These are phyloP conservation scores for Leucocoprinus birnbaumii DNA, from an alignment of 768 basidiomycete species.

Conservation along the genomic window DNA sequence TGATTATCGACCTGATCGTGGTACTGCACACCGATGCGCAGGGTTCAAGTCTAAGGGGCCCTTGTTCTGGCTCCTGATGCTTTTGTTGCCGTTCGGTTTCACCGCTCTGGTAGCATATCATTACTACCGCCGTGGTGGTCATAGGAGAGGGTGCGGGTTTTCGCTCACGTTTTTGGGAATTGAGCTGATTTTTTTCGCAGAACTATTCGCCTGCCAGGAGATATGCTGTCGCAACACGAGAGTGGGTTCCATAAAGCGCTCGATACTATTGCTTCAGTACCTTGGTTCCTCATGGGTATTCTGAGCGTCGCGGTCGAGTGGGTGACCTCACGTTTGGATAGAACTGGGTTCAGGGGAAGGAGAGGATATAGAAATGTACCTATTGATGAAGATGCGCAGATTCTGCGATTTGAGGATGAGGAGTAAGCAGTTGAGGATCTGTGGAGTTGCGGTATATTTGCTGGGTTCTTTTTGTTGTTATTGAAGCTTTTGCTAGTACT, in stretches of 20 bases:
- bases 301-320: constrained; percentile 72
- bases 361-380: constrained; percentile 76
- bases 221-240: neutral
- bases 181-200: constrained; percentile 29
- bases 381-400: constrained; percentile 87
- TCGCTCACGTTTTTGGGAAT: constrained; percentile 14
- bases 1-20: constrained; percentile 77
- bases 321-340: constrained; percentile 46
- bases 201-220: constrained; percentile 76
- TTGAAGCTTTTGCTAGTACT: neutral
- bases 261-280: constrained; percentile 81
- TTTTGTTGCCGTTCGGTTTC: constrained; percentile 74
- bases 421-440: constrained; percentile 8
- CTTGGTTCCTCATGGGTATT: constrained; percentile 85
- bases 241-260: constrained; percentile 25
- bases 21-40: constrained; percentile 73
- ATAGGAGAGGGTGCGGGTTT: constrained; percentile 66
- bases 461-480: neutral
- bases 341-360: constrained; percentile 40
- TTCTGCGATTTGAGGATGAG: constrained; percentile 83
- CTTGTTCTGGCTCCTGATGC: constrained; percentile 82
- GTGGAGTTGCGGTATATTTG: neutral
- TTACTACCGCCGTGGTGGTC: constrained; percentile 75
- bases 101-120: constrained; percentile 77
- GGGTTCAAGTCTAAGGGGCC: constrained; percentile 70